These are phyloP conservation scores for Myriosclerotinia duriaeana DNA, from an alignment of 2,329 filamentous ascomycete species.

Conservation along the genomic window DNA sequence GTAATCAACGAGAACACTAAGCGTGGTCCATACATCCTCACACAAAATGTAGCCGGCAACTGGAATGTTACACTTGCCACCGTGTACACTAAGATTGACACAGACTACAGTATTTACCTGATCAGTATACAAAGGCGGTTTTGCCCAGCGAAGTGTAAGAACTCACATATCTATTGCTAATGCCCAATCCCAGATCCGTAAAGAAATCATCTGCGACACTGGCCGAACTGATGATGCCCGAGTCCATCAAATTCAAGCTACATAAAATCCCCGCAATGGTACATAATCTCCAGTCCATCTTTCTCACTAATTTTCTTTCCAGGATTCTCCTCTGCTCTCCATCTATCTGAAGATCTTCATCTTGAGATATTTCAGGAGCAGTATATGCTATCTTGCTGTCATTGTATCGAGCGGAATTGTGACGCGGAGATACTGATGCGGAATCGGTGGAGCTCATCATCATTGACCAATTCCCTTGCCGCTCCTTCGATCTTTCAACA, in stretches of 20 bases:
- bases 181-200: conserved; percentile 58
- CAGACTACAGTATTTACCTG: conserved; percentile 44
- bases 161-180: conserved; percentile 58
- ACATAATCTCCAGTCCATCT: conserved; percentile 67
- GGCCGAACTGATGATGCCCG: conserved; percentile 67
- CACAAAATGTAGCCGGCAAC: conserved; percentile 65
- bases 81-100: conserved; percentile 73
- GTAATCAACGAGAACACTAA: conserved; percentile 62
- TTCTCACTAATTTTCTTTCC: conserved; percentile 54
- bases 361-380: background rate
- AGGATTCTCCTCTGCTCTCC: conserved; percentile 9
- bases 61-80: conserved; percentile 67
- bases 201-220: conserved; percentile 55
- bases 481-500: background rate
- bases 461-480: background rate
- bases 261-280: conserved; percentile 70
- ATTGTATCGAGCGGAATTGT: background rate
- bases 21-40: conserved; percentile 63
- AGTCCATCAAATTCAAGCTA: conserved; percentile 67
- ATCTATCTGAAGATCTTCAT: conserved; percentile 5
- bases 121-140: background rate
- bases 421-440: conserved; percentile 1
- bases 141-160: background rate
- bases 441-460: conserved; percentile 13
- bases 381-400: background rate